phyloP scores from a whole-genome alignment of 2,329 filamentous ascomycete species.

The Neofusicoccum laricinum region DNA sequence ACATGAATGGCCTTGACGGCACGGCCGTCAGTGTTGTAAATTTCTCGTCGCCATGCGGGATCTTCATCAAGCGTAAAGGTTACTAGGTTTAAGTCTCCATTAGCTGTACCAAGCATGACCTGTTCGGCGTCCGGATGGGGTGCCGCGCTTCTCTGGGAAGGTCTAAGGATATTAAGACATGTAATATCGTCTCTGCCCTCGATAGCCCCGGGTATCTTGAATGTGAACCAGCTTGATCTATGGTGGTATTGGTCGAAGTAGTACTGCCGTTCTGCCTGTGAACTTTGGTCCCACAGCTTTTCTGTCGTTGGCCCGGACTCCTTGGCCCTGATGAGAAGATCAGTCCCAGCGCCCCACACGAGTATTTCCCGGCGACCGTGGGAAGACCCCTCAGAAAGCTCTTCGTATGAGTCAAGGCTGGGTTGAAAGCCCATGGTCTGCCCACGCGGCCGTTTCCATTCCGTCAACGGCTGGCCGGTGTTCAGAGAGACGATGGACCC shows the following conservation, averaged over 20 bases:
- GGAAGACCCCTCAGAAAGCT: slow-evolving; percentile 40
- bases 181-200: slow-evolving; percentile 60
- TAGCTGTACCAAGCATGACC: slow-evolving; percentile 56
- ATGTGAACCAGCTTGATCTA: slow-evolving; percentile 48
- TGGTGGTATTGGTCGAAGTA: slow-evolving; percentile 33
- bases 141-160: slow-evolving; percentile 35
- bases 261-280: slow-evolving; percentile 22
- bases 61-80: slow-evolving; percentile 7
- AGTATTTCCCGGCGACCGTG: slow-evolving; percentile 54
- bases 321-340: slow-evolving; percentile 51
- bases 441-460: slow-evolving; percentile 40
- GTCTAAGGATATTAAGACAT: slow-evolving; percentile 51
- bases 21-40: slow-evolving; percentile 42
- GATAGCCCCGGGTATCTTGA: slow-evolving; percentile 48
- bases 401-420: slow-evolving; percentile 56
- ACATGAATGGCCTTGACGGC: slow-evolving; percentile 50
- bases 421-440: slow-evolving; percentile 61
- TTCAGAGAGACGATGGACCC: slow-evolving; percentile 23
- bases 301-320: slow-evolving; percentile 35
- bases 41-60: slow-evolving; percentile 20
- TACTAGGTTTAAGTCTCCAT: slow-evolving; percentile 47
- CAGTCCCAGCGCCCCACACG: slow-evolving; percentile 59
- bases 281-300: slow-evolving; percentile 25
- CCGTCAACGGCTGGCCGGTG: slow-evolving; percentile 4
- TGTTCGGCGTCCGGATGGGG: slow-evolving; percentile 19